Evolutionary conservation across 345 rosid genomes (phyloP).

Genomic region (Cardamine resedifolia): DNA sequence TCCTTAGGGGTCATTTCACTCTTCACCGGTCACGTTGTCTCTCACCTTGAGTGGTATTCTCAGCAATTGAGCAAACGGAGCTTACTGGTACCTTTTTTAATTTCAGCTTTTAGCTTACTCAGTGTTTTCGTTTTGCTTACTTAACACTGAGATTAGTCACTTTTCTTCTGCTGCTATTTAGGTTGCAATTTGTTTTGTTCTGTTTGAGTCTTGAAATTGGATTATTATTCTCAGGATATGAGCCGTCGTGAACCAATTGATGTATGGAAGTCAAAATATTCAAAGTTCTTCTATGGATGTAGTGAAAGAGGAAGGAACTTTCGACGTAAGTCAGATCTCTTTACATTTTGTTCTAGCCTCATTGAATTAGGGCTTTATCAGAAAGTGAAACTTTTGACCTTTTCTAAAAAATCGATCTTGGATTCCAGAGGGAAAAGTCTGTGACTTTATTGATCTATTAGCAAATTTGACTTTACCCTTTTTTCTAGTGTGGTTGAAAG

Average conservation of each 20-base stretch:
- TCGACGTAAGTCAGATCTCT: conserved; percentile 52
- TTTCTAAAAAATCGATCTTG: background rate
- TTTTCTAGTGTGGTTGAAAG: conserved; percentile 18
- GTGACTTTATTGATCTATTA: conserved; percentile 24
- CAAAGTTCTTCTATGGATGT: conserved; percentile 74
- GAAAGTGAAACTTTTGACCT: conserved; percentile 15
- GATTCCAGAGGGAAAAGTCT: conserved; percentile 13
- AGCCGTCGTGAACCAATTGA: conserved; percentile 58
- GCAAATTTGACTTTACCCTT: background rate
- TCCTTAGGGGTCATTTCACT: conserved; percentile 85
- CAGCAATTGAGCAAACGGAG: conserved; percentile 65
- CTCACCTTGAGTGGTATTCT: conserved; percentile 97
- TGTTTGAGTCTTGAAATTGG: background rate
- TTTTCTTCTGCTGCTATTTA: background rate
- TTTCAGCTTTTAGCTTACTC: background rate
- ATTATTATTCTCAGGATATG: conserved; percentile 44
- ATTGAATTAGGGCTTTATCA: background rate
- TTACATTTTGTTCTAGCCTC: conserved; percentile 7
- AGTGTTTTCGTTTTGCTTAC: background rate
- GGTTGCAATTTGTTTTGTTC: background rate
- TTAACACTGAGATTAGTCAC: conserved; percentile 13
- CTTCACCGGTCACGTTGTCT: conserved; percentile 88
- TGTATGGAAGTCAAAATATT: conserved; percentile 81
- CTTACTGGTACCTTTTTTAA: conserved; percentile 50
- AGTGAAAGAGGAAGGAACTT: conserved; percentile 70